Percentiles rank a stretch among this genome's conserved stretches.
Conservation (phyloP, 306 rosid species). For the Astragalus glycyphyllos region DNA sequence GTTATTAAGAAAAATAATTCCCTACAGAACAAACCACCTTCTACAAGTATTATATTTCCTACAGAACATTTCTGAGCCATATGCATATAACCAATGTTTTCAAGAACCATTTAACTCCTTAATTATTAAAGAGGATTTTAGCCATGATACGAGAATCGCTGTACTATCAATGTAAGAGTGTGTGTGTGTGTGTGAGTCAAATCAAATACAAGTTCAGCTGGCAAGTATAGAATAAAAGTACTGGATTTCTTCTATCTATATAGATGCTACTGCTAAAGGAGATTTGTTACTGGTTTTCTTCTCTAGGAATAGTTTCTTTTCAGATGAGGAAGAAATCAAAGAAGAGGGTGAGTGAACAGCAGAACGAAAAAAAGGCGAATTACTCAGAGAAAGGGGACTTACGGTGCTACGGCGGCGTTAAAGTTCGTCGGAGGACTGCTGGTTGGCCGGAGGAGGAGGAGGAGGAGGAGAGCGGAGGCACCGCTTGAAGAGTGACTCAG, state of each 20-base stretch:
- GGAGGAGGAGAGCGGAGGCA: not conserved
- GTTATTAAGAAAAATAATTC: too few species aligned
- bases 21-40: not conserved
- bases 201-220: not conserved
- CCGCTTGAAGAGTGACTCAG: not conserved
- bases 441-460: not conserved
- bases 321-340: not conserved
- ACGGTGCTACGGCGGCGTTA: not conserved
- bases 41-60: not conserved
- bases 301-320: too few species aligned
- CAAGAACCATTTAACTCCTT: not conserved
- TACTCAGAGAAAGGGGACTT: not conserved
- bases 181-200: not conserved
- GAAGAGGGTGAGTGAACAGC: not conserved
- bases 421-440: not conserved
- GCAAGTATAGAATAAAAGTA: not conserved
- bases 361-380: slow-evolving; percentile 1
- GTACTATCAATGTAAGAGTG: not conserved
- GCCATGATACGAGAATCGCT: not conserved
- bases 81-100: not conserved
- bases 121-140: not conserved
- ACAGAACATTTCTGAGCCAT: not conserved
- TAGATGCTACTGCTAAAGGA: too few species aligned
- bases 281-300: too few species aligned
- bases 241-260: too few species aligned